Evolutionary conservation across 1,284 basidiomycete genomes (phyloP).

Genomic region (Moniliophthora roreri): DNA sequence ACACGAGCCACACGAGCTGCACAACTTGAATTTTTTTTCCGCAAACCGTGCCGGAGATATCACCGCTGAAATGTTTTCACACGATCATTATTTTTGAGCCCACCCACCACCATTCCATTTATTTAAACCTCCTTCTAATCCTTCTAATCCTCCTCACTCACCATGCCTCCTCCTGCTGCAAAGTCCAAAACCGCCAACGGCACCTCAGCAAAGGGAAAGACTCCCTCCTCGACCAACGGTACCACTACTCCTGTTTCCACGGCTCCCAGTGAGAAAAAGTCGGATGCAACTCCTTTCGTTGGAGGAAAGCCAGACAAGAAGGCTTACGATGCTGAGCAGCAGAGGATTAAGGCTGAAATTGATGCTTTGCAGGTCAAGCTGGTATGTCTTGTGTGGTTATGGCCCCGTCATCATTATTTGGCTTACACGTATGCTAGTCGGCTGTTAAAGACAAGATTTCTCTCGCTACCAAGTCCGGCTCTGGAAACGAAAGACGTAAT

Average conservation of each 20-base stretch:
- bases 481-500: conserved; percentile 72
- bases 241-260: conserved; percentile 47
- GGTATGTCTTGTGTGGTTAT: conserved; percentile 47
- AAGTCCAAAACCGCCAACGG: conserved; percentile 57
- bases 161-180: conserved; percentile 29
- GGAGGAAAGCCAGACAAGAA: conserved; percentile 79
- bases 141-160: conserved; percentile 21
- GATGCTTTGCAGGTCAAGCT: conserved; percentile 78
- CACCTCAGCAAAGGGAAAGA: conserved; percentile 36
- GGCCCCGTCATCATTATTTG: background rate
- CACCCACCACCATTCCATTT: conserved; percentile 30
- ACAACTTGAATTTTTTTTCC: too few relatives aligned
- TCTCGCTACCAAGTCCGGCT: conserved; percentile 55
- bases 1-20: too few relatives aligned
- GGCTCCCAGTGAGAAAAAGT: conserved; percentile 33
- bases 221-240: conserved; percentile 41
- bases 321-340: conserved; percentile 81
- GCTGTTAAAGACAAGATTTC: conserved; percentile 80
- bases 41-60: too few relatives aligned
- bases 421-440: conserved; percentile 44
- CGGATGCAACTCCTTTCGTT: conserved; percentile 37
- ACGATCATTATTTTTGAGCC: conserved; percentile 22
- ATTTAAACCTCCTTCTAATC: too few relatives aligned
- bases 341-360: conserved; percentile 80
- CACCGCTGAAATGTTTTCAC: conserved; percentile 14